Conservation (phyloP, 441 rosid species). For the Erysimum pusillum region DNA sequence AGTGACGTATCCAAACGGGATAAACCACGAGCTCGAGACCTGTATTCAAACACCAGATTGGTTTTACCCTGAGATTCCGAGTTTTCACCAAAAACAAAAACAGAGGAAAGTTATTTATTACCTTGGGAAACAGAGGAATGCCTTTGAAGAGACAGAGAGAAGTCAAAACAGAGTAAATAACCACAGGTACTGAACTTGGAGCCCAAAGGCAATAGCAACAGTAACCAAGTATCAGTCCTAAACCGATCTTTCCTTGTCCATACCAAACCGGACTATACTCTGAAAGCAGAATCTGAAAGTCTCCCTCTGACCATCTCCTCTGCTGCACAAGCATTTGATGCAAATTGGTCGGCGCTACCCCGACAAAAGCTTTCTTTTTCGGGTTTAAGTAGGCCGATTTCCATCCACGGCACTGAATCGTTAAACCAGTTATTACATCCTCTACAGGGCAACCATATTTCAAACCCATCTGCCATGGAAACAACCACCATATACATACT, state of each 20-base stretch:
- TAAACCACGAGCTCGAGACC: slow-evolving; percentile 64
- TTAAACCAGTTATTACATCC: slow-evolving; percentile 79
- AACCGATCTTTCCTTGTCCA: slow-evolving; percentile 60
- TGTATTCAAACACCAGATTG: not conserved
- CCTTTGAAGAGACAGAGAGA: slow-evolving; percentile 67
- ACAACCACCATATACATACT: not conserved
- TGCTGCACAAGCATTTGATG: slow-evolving; percentile 72
- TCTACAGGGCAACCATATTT: slow-evolving; percentile 80
- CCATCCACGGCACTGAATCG: slow-evolving; percentile 80
- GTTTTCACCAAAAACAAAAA: not conserved
- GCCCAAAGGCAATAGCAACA: slow-evolving; percentile 64
- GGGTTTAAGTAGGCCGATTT: slow-evolving; percentile 74
- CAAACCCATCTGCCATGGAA: slow-evolving; percentile 69
- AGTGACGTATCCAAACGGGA: slow-evolving; percentile 68
- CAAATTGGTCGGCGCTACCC: slow-evolving; percentile 65
- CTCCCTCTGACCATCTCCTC: slow-evolving; percentile 85
- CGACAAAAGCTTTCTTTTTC: slow-evolving; percentile 63
- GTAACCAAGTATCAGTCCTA: slow-evolving; percentile 59
- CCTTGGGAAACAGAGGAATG: slow-evolving; percentile 74
- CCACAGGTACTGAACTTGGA: slow-evolving; percentile 58
- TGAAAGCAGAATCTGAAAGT: slow-evolving; percentile 67
- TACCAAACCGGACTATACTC: slow-evolving; percentile 63
- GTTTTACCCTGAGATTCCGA: not conserved
- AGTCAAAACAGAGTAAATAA: slow-evolving; percentile 60
- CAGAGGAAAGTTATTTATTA: slow-evolving; percentile 35